Evolutionary conservation across 208 protist genomes (phyloP).

Genomic region (Vickermania spadyakhi): DNA sequence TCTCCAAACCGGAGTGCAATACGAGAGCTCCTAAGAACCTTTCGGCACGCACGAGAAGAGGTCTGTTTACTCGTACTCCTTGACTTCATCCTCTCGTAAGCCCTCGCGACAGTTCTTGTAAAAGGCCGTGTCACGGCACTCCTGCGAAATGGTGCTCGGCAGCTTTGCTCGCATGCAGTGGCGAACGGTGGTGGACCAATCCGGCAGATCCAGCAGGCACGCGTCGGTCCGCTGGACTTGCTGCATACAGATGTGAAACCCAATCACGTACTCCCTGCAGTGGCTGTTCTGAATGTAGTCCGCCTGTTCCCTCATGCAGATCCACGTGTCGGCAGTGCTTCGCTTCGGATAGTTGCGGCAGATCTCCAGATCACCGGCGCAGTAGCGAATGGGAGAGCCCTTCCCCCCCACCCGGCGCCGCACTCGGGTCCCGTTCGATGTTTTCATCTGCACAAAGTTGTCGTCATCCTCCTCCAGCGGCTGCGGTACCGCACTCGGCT

Average conservation of each 20-base stretch:
- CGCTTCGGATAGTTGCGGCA: neutral
- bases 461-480: no score
- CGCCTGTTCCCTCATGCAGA: neutral
- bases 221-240: neutral
- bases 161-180: neutral
- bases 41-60: no score
- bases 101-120: neutral
- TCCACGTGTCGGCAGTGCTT: neutral
- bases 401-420: neutral
- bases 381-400: neutral
- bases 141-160: neutral
- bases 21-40: no score
- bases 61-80: neutral
- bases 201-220: neutral
- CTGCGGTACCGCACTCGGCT: no score
- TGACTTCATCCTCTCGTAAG: neutral
- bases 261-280: neutral
- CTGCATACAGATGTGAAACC: neutral
- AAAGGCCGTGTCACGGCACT: neutral
- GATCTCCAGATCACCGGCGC: neutral
- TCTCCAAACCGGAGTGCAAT: no score
- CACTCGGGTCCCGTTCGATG: neutral
- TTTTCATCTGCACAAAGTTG: neutral
- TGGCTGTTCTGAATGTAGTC: neutral
- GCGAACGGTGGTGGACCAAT: neutral